Percentiles rank a stretch among this genome's conserved stretches.
Evolutionary conservation across 2,329 filamentous ascomycete species (phyloP).

Genomic region (Fusarium nematophilum): DNA sequence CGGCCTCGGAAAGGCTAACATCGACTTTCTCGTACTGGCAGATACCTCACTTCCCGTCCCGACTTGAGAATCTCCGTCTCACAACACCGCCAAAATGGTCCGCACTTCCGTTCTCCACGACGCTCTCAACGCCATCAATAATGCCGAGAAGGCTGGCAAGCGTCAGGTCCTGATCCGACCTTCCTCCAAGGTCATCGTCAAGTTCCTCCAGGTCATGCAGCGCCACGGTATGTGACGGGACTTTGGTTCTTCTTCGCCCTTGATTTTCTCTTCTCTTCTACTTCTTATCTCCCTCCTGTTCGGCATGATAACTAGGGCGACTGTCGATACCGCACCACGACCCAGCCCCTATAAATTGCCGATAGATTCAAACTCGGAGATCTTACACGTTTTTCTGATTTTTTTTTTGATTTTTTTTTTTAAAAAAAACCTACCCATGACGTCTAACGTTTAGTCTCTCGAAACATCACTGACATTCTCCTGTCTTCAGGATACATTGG

Average conservation of each 20-base stretch:
- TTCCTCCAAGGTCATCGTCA: constrained; percentile 99
- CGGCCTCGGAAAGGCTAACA: constrained; percentile 71
- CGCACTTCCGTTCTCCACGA: constrained; percentile 99
- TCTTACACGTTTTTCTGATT: constrained; percentile 95
- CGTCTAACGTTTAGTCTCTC: constrained; percentile 92
- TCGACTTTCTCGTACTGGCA: constrained; percentile 53
- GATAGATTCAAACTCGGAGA: constrained; percentile 89
- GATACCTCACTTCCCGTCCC: constrained; percentile 73
- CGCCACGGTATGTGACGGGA: constrained; percentile 85
- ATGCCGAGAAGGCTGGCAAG: constrained; percentile 99
- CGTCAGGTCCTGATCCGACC: constrained; percentile 98
- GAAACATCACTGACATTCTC: constrained; percentile 79
- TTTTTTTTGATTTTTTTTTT: constrained; percentile 60
- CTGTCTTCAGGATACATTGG: constrained; percentile 88
- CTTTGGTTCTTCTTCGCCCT: neutral
- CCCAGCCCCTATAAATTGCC: constrained; percentile 99
- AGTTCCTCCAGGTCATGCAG: constrained; percentile 99
- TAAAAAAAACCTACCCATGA: constrained; percentile 72
- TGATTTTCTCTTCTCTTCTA: neutral
- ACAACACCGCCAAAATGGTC: constrained; percentile 88
- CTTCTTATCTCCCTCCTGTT: constrained; percentile 55
- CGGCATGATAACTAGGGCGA: constrained; percentile 99
- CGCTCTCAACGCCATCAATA: constrained; percentile 99
- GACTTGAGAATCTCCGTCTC: constrained; percentile 83
- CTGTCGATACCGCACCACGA: constrained; percentile 82